These are phyloP conservation scores for Kernera saxatilis DNA, from an alignment of 345 rosid species.

Conservation along the genomic window DNA sequence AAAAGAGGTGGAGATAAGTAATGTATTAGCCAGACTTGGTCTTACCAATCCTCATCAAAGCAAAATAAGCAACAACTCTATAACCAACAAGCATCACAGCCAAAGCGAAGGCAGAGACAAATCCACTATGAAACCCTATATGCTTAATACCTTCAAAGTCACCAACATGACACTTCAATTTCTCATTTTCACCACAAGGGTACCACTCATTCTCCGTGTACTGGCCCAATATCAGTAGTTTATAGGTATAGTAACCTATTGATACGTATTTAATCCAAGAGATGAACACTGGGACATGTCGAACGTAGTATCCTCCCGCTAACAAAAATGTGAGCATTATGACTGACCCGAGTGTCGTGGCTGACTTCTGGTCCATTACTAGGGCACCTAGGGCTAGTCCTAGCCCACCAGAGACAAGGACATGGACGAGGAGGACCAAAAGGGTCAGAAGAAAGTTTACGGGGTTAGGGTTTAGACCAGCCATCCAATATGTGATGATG, in stretches of 20 bases:
- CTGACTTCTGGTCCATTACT: conserved; percentile 83
- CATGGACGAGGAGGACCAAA: conserved; percentile 48
- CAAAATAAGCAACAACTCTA: conserved; percentile 76
- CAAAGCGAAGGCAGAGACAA: conserved; percentile 55
- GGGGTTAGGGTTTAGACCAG: conserved; percentile 44
- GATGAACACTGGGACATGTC: conserved; percentile 64
- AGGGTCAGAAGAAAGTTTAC: conserved; percentile 44
- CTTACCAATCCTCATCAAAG: conserved; percentile 44
- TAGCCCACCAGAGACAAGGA: conserved; percentile 84
- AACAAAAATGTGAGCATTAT: conserved; percentile 80
- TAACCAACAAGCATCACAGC: conserved; percentile 72
- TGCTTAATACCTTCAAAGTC: conserved; percentile 61
- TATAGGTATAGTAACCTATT: conserved; percentile 78
- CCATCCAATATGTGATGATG: conserved; percentile 64
- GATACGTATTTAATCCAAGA: conserved; percentile 88
- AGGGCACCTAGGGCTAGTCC: conserved; percentile 88
- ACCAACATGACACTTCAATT: conserved; percentile 47
- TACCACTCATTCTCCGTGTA: conserved; percentile 57
- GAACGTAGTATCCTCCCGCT: conserved; percentile 87
- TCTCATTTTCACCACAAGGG: conserved; percentile 43
- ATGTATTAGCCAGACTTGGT: conserved; percentile 21
- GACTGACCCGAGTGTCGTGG: conserved; percentile 82
- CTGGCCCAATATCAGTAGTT: conserved; percentile 72
- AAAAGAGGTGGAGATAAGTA: background rate
- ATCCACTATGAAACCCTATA: conserved; percentile 42